Evolutionary conservation across 768 basidiomycete genomes (phyloP), one percentile per base, ranked within the genome.

Genomic region (Cystobasidium onofrii): DNA sequence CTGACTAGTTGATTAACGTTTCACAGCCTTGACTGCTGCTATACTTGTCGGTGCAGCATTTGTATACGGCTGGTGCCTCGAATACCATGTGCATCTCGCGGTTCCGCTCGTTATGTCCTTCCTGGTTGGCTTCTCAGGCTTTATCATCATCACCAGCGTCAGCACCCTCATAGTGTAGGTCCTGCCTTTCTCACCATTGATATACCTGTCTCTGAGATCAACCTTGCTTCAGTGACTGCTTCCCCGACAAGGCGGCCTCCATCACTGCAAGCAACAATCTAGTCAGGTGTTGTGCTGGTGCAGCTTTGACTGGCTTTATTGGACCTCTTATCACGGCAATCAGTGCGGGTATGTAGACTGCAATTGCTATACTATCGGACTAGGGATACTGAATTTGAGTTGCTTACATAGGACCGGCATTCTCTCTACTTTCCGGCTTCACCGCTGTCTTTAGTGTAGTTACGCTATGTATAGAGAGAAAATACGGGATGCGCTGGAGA

Each of bases 21-120:
- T 18, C 41, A 2, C 20, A 25, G 65, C 54, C 4, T 1, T 67
- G 13, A 61, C 23, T 36, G 29, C 55, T 36, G 34, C 61, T n/a
- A 3, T 74, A n/a, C 29, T 67, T 18, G 20, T 64, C n/a, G 23
- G 33, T 1, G 20, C 72, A 3, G 23, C 34, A 1, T 36, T 75
- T 25, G 55, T 62, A 0, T 70, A 75, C 33, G 74, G 66, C 23
- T 75, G 74, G 74, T 36, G 54, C 27, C 27, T 64, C 23, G 60
- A 73, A 31, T 41, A 64, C 13, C n/a, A 44, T 12, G 29, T 73
- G 18, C 72, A 73, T 52, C 3, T 73, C 25, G 33, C 72, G 10
- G 72, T 64, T 0, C 72, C 72, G 31, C 41, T 73, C 61, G 33
- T 73, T 25, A 41, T 41, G 39, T 36, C 46, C 17, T 52, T 73